Evolutionary conservation across 805 yeast species (phyloP).

Genomic region (Hanseniaspora opuntiae): DNA sequence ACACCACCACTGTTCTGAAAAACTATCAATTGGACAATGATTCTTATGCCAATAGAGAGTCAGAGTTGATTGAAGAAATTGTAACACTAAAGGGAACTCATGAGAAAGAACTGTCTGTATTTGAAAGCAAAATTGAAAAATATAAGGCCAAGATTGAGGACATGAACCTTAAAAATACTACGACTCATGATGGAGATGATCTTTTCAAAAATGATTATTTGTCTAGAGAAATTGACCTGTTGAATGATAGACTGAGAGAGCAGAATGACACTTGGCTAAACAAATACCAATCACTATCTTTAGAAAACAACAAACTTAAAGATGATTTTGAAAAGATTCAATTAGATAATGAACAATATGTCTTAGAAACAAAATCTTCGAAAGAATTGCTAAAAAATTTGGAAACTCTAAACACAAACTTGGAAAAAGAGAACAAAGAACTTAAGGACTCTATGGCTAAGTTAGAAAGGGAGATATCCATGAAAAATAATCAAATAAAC

Average conservation of each 20-base stretch:
- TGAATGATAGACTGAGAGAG: slow-evolving; percentile 70
- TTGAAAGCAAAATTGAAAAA: slow-evolving; percentile 60
- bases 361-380: slow-evolving; percentile 12
- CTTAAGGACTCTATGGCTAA: background rate
- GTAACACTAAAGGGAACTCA: slow-evolving; percentile 23
- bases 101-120: slow-evolving; percentile 36
- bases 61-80: background rate
- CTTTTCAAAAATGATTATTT: slow-evolving; percentile 1
- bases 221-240: slow-evolving; percentile 49
- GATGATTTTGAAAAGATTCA: slow-evolving; percentile 19
- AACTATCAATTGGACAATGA: slow-evolving; percentile 20
- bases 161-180: background rate
- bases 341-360: slow-evolving; percentile 20
- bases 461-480: background rate
- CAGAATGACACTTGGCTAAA: slow-evolving; percentile 54
- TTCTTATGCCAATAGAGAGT: slow-evolving; percentile 5
- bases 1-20: slow-evolving; percentile 15
- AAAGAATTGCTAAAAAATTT: background rate
- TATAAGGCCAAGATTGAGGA: slow-evolving; percentile 51
- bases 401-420: slow-evolving; percentile 1
- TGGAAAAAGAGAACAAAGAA: background rate
- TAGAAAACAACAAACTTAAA: slow-evolving; percentile 26
- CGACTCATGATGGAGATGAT: background rate
- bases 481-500: background rate
- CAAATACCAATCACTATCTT: slow-evolving; percentile 34